Evolutionary conservation across 2,329 filamentous ascomycete species (phyloP).

Genomic region (Ceratocystis colombiana): DNA sequence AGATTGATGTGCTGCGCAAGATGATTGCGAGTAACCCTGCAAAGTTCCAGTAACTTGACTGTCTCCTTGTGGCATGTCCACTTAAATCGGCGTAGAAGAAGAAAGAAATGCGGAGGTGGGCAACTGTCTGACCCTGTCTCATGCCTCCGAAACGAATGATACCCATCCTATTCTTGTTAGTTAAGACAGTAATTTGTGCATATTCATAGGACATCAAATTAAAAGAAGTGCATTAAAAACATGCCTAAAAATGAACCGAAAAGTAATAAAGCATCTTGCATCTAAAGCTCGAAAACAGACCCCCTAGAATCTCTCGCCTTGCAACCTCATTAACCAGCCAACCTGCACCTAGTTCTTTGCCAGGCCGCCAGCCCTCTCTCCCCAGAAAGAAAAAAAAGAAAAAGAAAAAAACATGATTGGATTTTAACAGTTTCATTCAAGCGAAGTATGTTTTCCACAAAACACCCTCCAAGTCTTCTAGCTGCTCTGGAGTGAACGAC

Average conservation of each 20-base stretch:
- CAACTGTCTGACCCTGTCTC: background rate
- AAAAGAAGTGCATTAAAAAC: background rate
- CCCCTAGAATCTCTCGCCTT: background rate
- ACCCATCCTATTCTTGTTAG: constrained; percentile 4
- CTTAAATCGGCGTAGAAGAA: background rate
- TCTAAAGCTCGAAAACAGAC: background rate
- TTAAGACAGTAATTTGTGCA: background rate
- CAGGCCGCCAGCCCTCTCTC: constrained; percentile 22
- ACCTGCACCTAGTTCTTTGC: constrained; percentile 24
- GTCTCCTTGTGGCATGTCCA: background rate
- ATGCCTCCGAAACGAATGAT: constrained; percentile 8
- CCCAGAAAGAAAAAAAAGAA: background rate
- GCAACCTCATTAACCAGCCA: constrained; percentile 4
- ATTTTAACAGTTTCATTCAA: constrained; percentile 34
- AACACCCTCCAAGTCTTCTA: constrained; percentile 91
- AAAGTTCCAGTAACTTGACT: constrained; percentile 33
- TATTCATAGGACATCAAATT: background rate
- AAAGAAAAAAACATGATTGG: background rate
- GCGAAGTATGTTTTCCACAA: constrained; percentile 99
- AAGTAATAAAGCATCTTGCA: background rate
- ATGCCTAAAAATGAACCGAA: background rate
- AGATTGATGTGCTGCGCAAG: constrained; percentile 56
- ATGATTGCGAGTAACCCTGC: constrained; percentile 55
- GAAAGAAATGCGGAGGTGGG: background rate
- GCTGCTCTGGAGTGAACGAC: constrained; percentile 81